Conservation (phyloP, 225 moss, liverwort and hornwort species). For the Marchantia polymorpha region DNA sequence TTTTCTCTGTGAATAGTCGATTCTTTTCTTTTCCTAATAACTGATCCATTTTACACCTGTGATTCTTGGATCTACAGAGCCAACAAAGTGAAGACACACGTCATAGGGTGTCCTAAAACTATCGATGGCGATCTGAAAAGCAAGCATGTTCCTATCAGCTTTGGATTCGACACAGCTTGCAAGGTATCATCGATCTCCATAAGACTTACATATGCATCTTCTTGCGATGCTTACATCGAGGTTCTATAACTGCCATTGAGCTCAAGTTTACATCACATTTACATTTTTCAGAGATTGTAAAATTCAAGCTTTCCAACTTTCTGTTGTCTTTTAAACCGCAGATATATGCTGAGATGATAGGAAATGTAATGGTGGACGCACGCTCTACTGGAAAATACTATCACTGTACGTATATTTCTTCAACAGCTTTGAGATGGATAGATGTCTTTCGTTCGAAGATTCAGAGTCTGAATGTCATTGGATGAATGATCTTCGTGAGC, state of each 20-base stretch:
- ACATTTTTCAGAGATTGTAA: background rate
- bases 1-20: background rate
- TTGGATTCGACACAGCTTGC: conserved; percentile 94
- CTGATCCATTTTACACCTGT: background rate
- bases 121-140: conserved; percentile 91
- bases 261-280: background rate
- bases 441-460: too few species aligned
- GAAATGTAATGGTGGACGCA: conserved; percentile 95
- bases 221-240: background rate
- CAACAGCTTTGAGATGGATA: background rate
- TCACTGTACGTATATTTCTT: conserved; percentile 47
- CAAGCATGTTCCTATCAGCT: conserved; percentile 79
- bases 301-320: background rate
- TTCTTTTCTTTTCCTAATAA: background rate
- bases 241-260: background rate
- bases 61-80: conserved; percentile 21
- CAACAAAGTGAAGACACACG: conserved; percentile 60
- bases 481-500: background rate
- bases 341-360: conserved; percentile 93
- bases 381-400: conserved; percentile 89
- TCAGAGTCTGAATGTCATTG: background rate
- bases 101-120: conserved; percentile 87
- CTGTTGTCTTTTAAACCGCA: background rate
- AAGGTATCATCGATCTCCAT: conserved; percentile 32
- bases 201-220: background rate